These are phyloP conservation scores for Sporopachydermia quercuum DNA, from an alignment of 805 yeast species.

Conservation along the genomic window DNA sequence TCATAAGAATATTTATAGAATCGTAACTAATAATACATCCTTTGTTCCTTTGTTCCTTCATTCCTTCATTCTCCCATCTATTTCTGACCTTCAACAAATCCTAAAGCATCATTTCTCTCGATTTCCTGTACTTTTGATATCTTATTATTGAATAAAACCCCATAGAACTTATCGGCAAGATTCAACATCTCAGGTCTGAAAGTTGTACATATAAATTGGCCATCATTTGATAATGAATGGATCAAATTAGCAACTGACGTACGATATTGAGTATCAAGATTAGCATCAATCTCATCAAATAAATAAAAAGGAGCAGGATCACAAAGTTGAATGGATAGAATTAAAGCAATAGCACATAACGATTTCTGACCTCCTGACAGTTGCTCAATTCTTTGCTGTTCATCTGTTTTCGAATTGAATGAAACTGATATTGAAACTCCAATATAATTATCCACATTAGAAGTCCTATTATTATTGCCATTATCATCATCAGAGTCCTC, in stretches of 20 bases:
- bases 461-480: conserved; percentile 7
- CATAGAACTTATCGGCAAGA: conserved; percentile 75
- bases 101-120: conserved; percentile 54
- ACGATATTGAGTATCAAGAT: conserved; percentile 83
- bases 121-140: conserved; percentile 69
- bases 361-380: conserved; percentile 96
- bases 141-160: conserved; percentile 72
- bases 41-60: neutral
- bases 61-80: conserved; percentile 5
- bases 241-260: conserved; percentile 73
- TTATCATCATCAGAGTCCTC: conserved; percentile 14
- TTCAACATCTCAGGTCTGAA: conserved; percentile 87
- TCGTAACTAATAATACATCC: too few species aligned
- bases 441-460: conserved; percentile 38
- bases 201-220: conserved; percentile 93
- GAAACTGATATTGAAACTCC: conserved; percentile 85
- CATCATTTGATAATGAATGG: conserved; percentile 43
- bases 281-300: conserved; percentile 95
- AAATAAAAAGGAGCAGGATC: conserved; percentile 96
- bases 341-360: conserved; percentile 87
- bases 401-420: conserved; percentile 73
- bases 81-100: conserved; percentile 65
- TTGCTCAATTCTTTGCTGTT: conserved; percentile 79
- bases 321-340: conserved; percentile 83
- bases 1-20: too few species aligned